Evolutionary conservation across 345 rosid species (phyloP).

Genomic region (Eucalyptus marginata): DNA sequence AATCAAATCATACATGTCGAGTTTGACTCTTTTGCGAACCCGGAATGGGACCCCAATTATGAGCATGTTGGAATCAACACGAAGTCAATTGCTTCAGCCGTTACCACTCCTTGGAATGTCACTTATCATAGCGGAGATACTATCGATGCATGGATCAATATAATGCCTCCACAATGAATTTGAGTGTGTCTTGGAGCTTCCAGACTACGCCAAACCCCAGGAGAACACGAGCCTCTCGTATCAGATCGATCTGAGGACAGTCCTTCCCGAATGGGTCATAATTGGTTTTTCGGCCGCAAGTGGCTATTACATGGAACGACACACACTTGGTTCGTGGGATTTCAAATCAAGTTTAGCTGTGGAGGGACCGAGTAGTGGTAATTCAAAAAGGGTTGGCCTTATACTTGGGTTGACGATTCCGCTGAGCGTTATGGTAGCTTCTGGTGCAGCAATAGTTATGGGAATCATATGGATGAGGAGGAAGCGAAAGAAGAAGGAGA

Average conservation of each 20-base stretch:
- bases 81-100: conserved; percentile 7
- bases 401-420: background rate
- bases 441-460: background rate
- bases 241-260: conserved; percentile 24
- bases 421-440: background rate
- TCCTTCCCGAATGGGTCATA: conserved; percentile 23
- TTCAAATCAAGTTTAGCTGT: conserved; percentile 21
- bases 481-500: background rate
- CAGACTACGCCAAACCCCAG: background rate
- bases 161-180: conserved; percentile 18
- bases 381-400: background rate
- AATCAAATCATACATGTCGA: conserved; percentile 6
- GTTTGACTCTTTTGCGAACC: conserved; percentile 8
- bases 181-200: conserved; percentile 39
- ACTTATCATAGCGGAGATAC: conserved; percentile 10
- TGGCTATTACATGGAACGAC: background rate
- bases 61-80: conserved; percentile 15
- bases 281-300: conserved; percentile 11
- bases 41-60: conserved; percentile 9
- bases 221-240: conserved; percentile 23
- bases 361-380: background rate
- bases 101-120: conserved; percentile 16
- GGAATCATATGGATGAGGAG: background rate
- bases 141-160: conserved; percentile 11
- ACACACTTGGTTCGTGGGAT: conserved; percentile 26